Conservation (phyloP, 1,284 basidiomycete genomes). For the Rhodotorula glutinis region DNA sequence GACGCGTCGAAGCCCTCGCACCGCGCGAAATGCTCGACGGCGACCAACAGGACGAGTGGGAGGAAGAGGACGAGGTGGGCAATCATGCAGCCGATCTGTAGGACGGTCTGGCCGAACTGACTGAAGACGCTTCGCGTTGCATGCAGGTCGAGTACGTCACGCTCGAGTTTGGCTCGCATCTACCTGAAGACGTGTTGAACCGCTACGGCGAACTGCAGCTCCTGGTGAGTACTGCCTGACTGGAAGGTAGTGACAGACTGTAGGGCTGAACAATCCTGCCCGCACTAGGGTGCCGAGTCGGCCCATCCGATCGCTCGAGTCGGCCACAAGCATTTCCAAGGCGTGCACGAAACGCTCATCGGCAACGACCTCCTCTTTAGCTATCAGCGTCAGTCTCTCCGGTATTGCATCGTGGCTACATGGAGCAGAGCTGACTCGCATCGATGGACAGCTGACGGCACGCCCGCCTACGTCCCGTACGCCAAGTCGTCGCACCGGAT, state of each 20-base stretch:
- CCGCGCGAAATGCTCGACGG: background rate
- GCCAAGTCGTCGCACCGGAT: slow-evolving; percentile 29
- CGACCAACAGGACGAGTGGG: slow-evolving; percentile 23
- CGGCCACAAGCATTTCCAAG: slow-evolving; percentile 23
- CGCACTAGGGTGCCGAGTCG: slow-evolving; percentile 14
- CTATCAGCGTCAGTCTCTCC: slow-evolving; percentile 2
- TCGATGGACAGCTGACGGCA: background rate
- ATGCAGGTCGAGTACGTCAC: slow-evolving; percentile 33
- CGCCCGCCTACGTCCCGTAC: slow-evolving; percentile 9
- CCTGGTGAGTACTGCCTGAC: slow-evolving; percentile 8
- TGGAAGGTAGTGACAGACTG: background rate
- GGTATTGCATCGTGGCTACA: no score
- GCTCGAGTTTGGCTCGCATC: slow-evolving; percentile 26
- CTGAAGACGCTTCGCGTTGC: background rate
- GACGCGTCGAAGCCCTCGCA: slow-evolving; percentile 1
- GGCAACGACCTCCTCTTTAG: slow-evolving; percentile 31
- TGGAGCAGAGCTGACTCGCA: background rate
- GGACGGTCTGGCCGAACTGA: no score
- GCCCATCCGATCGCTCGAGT: slow-evolving; percentile 18
- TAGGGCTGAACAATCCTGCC: no score
- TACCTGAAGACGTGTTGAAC: slow-evolving; percentile 1
- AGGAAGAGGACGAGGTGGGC: slow-evolving; percentile 31
- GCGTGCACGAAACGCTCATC: slow-evolving; percentile 28
- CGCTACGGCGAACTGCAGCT: slow-evolving; percentile 20
- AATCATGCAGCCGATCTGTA: no score